Evolutionary conservation across 2,329 filamentous ascomycete species (phyloP).

Genomic region (Beauveria sp.): DNA sequence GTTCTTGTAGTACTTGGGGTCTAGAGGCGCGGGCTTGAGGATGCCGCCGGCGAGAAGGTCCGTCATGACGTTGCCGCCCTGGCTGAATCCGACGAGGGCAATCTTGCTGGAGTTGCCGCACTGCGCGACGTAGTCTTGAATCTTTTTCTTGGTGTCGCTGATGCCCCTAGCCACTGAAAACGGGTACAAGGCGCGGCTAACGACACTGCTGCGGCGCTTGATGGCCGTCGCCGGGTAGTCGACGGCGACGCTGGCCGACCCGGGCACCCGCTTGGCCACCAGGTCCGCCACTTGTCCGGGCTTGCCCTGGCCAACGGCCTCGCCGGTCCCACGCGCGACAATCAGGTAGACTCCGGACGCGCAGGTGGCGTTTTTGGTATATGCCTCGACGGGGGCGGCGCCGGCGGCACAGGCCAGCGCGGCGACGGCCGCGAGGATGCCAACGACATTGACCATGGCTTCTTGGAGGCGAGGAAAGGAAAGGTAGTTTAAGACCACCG

Average conservation of each 20-base stretch:
- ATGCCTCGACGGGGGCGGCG: slow-evolving; percentile 1
- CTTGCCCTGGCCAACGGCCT: slow-evolving; percentile 10
- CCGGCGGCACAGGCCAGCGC: neutral
- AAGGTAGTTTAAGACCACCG: neutral
- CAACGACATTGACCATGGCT: neutral
- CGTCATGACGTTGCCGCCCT: slow-evolving; percentile 14
- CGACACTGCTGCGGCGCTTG: neutral
- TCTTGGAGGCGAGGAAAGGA: too few species aligned
- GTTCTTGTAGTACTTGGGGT: slow-evolving; percentile 2
- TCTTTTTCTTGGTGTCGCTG: slow-evolving; percentile 11
- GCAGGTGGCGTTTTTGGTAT: neutral
- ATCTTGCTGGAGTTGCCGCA: slow-evolving; percentile 10
- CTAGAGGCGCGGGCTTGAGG: slow-evolving; percentile 12
- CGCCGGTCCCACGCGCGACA: slow-evolving; percentile 11
- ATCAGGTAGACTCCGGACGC: slow-evolving; percentile 13
- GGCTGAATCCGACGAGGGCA: slow-evolving; percentile 12
- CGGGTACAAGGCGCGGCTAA: slow-evolving; percentile 6
- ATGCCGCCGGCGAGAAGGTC: slow-evolving; percentile 11
- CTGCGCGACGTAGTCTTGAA: slow-evolving; percentile 10
- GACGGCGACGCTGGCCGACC: slow-evolving; percentile 12
- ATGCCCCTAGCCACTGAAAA: slow-evolving; percentile 9
- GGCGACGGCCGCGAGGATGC: neutral
- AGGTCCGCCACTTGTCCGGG: slow-evolving; percentile 2
- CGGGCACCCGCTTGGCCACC: slow-evolving; percentile 8
- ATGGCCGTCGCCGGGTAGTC: slow-evolving; percentile 11